Base-by-base conservation (phyloP, 495 filamentous ascomycete species). In the Xylaria palmicola region DNA sequence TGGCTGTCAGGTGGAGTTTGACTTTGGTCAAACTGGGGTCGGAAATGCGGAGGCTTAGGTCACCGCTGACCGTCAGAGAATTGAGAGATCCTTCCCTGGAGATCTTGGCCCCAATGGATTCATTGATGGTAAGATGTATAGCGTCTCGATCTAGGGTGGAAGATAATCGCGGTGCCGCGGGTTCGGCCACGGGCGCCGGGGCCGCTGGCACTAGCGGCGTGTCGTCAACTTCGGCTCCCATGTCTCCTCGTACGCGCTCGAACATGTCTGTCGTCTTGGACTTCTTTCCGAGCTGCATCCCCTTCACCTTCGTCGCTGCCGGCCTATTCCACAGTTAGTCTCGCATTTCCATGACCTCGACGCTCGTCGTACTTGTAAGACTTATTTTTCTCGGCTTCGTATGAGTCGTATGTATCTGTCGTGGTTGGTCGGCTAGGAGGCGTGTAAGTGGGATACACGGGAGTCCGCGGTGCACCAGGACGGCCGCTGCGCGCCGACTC, bases 201-300 rank as follows among this genome's bases (percentile, higher is more conserved):
- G 87, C 83, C 13, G 80, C 74, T n/a, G 86, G 78, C 9, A 93
- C 88, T 17, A 97, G 78, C 10, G 93, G 92, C 36, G 83, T 83
- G 48, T 88, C 83, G 58, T 93, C 89, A 4, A 81, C 83, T 66
- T 93, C 90, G 32, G 88, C 83, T 10, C 91, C 92, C 51, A 97
- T 74, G 60, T 97, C 93, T 49, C 89, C 88, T 65, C 90, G 86
- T n/a, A 98, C 91, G 64, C 89, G 88, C 73, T 98, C 93, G 68
- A 95, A 98, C 82, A 97, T 96, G 75, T 94, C 90, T 13, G 90
- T 94, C 29, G 89, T 90, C 80, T 96, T 96, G 34, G 91, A 96
- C 77, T 98, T 98, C 82, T 96, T 97, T 74, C 94, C 95, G 39
- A 98, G 77, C 74, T 97, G 93, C 94, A 98, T 97, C 52, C 94